phyloP scores from a whole-genome alignment of 1,139 yeast genomes.

The Yamadazyma mexicana region DNA sequence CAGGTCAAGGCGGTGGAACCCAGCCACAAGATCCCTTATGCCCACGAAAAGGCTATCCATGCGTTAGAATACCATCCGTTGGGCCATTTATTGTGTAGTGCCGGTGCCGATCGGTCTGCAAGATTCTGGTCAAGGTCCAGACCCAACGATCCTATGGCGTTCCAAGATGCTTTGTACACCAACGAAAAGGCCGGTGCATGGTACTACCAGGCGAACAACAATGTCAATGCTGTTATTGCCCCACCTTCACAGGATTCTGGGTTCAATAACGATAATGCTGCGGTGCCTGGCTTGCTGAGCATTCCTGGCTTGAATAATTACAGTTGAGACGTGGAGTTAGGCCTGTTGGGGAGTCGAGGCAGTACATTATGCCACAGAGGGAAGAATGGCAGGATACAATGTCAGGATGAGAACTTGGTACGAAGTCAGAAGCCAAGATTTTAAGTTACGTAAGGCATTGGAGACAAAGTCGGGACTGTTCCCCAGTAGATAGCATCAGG shows the following conservation, averaged over 20 bases:
- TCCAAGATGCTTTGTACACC: constrained; percentile 72
- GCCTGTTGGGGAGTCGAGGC: too few relatives aligned
- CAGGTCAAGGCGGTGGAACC: constrained; percentile 38
- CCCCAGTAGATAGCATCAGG: too few relatives aligned
- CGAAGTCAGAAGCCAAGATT: too few relatives aligned
- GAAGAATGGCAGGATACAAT: too few relatives aligned
- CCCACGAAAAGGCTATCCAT: constrained; percentile 92
- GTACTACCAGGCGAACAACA: constrained; percentile 69
- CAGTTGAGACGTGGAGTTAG: not conserved
- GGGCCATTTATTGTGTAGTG: constrained; percentile 89
- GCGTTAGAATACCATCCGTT: constrained; percentile 89
- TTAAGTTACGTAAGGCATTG: too few relatives aligned
- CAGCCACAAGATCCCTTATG: constrained; percentile 75
- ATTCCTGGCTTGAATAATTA: constrained; percentile 15
- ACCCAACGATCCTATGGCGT: constrained; percentile 85
- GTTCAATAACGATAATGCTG: constrained; percentile 3
- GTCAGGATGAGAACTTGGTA: too few relatives aligned
- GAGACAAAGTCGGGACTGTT: too few relatives aligned
- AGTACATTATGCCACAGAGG: too few relatives aligned
- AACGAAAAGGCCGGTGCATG: constrained; percentile 72
- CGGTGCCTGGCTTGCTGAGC: constrained; percentile 9
- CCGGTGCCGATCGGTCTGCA: constrained; percentile 93
- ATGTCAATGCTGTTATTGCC: constrained; percentile 57
- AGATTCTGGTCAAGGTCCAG: constrained; percentile 93
- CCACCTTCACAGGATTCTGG: constrained; percentile 21